Conservation (phyloP, 129 eudicot genomes). For the Flaveria robusta region DNA sequence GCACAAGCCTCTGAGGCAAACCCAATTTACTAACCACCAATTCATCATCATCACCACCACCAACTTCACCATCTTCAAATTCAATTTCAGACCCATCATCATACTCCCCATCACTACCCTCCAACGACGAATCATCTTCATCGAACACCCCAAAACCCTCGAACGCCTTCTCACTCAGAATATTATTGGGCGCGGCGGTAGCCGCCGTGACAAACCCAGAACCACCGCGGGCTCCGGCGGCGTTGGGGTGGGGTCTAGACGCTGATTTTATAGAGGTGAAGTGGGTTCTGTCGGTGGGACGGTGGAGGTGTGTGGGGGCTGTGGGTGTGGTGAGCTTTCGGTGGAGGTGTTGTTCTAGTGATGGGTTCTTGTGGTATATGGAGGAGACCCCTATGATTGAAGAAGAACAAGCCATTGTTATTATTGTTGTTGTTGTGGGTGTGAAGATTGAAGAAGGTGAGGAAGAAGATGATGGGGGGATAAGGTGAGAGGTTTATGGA, state of each 20-base stretch:
- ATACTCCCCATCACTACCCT: conserved; percentile 45
- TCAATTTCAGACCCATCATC: conserved; percentile 32
- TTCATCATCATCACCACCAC: conserved; percentile 56
- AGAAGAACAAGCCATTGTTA: conserved; percentile 66
- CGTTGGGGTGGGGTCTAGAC: conserved; percentile 18
- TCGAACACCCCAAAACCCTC: conserved; percentile 65
- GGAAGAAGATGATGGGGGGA: conserved; percentile 34
- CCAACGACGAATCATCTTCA: conserved; percentile 40
- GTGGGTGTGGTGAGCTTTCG: conserved; percentile 42
- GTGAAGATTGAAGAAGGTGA: conserved; percentile 8
- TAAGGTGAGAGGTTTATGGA: conserved; percentile 54
- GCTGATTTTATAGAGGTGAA: conserved; percentile 30
- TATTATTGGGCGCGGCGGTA: conserved; percentile 70
- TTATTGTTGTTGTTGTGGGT: too few relatives aligned
- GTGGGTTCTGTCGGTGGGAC: conserved; percentile 23
- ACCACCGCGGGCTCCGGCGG: conserved; percentile 12
- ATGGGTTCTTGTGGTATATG: conserved; percentile 59
- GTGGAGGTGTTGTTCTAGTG: conserved; percentile 49
- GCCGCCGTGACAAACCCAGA: conserved; percentile 59
- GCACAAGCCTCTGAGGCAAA: conserved; percentile 79
- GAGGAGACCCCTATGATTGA: conserved; percentile 71
- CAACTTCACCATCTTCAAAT: conserved; percentile 9
- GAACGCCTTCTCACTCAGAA: conserved; percentile 94
- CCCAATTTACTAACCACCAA: conserved; percentile 67
- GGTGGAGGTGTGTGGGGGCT: conserved; percentile 35